phyloP scores from a whole-genome alignment of 2,329 filamentous ascomycete genomes.

The Dactylonectria estremocensis region DNA sequence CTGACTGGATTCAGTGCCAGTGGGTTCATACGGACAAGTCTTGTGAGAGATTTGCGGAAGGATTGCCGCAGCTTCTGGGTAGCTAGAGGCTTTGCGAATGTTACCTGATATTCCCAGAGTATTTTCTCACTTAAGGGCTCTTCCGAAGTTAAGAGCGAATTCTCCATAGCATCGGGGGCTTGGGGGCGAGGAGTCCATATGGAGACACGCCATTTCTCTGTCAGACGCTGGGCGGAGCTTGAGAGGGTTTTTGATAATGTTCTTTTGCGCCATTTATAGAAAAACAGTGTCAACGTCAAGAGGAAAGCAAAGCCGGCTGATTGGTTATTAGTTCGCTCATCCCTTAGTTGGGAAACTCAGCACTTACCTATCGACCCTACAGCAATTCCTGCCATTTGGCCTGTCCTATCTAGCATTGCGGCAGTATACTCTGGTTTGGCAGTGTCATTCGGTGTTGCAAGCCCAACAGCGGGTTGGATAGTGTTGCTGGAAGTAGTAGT shows the following conservation, averaged over 20 bases:
- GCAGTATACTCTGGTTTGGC: not conserved
- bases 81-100: not conserved
- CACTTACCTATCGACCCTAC: not conserved
- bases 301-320: not conserved
- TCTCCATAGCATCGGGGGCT: not conserved
- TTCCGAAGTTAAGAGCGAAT: not conserved
- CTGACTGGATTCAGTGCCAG: not conserved
- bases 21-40: not conserved
- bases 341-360: not conserved
- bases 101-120: not conserved
- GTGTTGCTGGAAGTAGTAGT: not conserved
- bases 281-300: not conserved
- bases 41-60: not conserved
- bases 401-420: not conserved
- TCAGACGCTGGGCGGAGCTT: not conserved
- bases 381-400: not conserved
- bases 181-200: not conserved
- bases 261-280: not conserved
- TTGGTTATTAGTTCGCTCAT: not conserved
- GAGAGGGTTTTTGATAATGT: not conserved
- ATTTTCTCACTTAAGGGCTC: not conserved
- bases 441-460: not conserved
- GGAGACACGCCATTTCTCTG: not conserved
- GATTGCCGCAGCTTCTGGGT: not conserved
- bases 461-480: not conserved